Percentiles rank a stretch among this genome's conserved stretches.
Evolutionary conservation across 2,329 filamentous ascomycete species (phyloP).

Genomic region (Cladosporium oxysporum): DNA sequence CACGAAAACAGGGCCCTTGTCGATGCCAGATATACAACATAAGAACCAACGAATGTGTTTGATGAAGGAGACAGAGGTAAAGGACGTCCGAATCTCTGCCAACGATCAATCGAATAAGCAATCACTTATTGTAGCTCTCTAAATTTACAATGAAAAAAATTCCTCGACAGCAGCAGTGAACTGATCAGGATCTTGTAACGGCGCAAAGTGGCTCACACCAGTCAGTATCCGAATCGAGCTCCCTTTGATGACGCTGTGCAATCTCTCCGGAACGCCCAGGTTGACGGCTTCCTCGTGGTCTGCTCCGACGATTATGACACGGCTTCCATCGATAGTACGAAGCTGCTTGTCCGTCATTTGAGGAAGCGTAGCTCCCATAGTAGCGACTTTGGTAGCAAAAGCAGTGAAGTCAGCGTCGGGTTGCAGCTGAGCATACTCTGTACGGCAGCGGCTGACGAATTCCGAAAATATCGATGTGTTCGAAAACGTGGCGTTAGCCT

Average conservation of each 20-base stretch:
- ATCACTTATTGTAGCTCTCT: no score
- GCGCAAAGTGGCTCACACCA: slow-evolving; percentile 48
- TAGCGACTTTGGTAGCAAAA: slow-evolving; percentile 43
- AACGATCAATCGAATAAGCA: no score
- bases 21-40: no score
- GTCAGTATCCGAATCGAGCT: slow-evolving; percentile 41
- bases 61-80: no score
- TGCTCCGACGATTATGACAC: slow-evolving; percentile 35
- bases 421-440: slow-evolving; percentile 42
- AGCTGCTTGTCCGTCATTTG: slow-evolving; percentile 32
- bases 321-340: slow-evolving; percentile 30
- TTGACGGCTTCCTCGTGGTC: slow-evolving; percentile 45
- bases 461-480: slow-evolving; percentile 38
- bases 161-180: slow-evolving; percentile 25
- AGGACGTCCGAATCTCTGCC: no score
- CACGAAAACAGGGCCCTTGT: no score
- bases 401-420: slow-evolving; percentile 40
- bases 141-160: slow-evolving; percentile 7
- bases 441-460: slow-evolving; percentile 40
- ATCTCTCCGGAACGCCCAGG: slow-evolving; percentile 37
- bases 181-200: slow-evolving; percentile 43
- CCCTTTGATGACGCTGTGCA: slow-evolving; percentile 42
- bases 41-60: no score
- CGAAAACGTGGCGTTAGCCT: slow-evolving; percentile 42
- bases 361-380: slow-evolving; percentile 42